phyloP scores from a whole-genome alignment of 1,284 basidiomycete species.

The Coniferiporia sulphurascens region DNA sequence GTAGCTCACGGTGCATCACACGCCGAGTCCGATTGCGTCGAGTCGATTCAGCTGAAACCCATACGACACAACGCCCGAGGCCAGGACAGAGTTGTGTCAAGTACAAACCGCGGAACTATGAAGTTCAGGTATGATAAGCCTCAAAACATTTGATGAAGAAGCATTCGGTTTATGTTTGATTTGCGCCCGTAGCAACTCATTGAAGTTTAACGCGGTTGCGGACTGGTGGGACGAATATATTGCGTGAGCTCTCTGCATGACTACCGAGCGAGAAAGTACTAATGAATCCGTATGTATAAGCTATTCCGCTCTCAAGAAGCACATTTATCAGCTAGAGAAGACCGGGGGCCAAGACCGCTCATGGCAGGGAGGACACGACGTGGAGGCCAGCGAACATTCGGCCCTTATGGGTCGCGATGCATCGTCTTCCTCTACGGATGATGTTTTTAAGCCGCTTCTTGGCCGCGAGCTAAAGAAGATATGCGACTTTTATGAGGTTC shows the following conservation, averaged over 20 bases:
- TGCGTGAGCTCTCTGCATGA: conserved; percentile 44
- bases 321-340: conserved; percentile 80
- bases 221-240: conserved; percentile 97
- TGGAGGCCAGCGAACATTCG: conserved; percentile 60
- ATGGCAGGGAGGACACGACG: conserved; percentile 43
- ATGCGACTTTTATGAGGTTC: conserved; percentile 71
- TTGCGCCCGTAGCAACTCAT: conserved; percentile 44
- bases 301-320: conserved; percentile 85
- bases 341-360: conserved; percentile 43
- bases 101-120: conserved; percentile 5
- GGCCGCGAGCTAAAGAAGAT: conserved; percentile 87
- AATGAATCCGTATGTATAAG: conserved; percentile 32
- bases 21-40: neutral
- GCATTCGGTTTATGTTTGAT: neutral
- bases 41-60: conserved; percentile 13
- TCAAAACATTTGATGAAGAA: neutral
- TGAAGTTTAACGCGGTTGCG: conserved; percentile 91
- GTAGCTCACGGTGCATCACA: neutral
- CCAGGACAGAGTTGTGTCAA: neutral
- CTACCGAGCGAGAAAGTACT: neutral
- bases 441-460: conserved; percentile 67
- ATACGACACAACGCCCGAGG: neutral
- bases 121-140: conserved; percentile 15
- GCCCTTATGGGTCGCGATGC: conserved; percentile 42
- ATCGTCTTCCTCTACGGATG: conserved; percentile 42